Evolutionary conservation across 371 early-diverging fungal species (phyloP), one percentile per base, ranked within the genome.

Genomic region (Smittium mucronatum): DNA sequence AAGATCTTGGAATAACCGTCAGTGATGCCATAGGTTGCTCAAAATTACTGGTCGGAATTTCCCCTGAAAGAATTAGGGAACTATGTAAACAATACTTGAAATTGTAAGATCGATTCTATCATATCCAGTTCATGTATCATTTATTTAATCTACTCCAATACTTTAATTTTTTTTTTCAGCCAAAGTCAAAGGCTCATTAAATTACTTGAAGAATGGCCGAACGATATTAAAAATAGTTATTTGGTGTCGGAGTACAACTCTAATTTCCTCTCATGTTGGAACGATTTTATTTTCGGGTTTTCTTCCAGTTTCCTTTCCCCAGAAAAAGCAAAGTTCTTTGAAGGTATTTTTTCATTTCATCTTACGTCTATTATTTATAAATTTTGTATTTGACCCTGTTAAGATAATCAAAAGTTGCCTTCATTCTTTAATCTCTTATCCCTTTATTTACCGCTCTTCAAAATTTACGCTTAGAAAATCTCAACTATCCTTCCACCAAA

Each of bases 241-340:
- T 73, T 72, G 15, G 61, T 74, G 26, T 32, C 69, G 47, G 35
- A 75, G 47, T 77, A 76, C 61, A 77, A 77, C 64, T 31, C 64
- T 21, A 35, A 68, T n/a, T 77, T 73, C 30, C 47, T 77, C 70
- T 75, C 77, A 0, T 67, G 70, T 57, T 78, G 78, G 78, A 76
- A 72, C 68, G 72, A 71, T 33, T 57, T 74, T 57, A 72, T 78
- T 8, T 61, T 73, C 47, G 78, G 78, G 15, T 78, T 78, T 67
- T 72, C 72, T 8, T 74, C 72, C 71, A 75, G 74, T 72, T 78
- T 78, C 71, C 60, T 77, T 35, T 72, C 78, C 31, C 78, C 78
- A 0, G 71, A 75, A 26, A 70, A 72, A 21, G 74, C 75, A 36
- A n/a, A n/a, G n/a, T n/a, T n/a, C n/a, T n/a, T n/a, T n/a, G n/a